Evolutionary conservation across 768 basidiomycete genomes (phyloP), one percentile per base, ranked within the genome.

Genomic region (Suillus variegatus): DNA sequence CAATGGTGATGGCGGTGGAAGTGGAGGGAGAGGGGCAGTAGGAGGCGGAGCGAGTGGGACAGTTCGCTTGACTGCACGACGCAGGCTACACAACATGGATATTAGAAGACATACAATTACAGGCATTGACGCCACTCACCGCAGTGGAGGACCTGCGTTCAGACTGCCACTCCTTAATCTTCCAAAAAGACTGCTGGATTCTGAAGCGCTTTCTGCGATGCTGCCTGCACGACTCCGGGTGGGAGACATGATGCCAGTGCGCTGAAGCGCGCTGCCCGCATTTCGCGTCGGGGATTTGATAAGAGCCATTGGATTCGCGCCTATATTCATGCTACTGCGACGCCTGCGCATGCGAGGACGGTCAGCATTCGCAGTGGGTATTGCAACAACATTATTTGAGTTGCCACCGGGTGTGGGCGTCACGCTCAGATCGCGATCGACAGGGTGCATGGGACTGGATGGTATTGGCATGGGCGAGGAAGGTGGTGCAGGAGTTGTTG

Each of bases 311-410:
- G 88, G 86, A 9, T 82, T 86, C 14, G 80, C 77, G 4, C 76
- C 81, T 25, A 86, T 66, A 6, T 85, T 89, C 38, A 91, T 74
- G 44, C 88, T 90, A 20, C 88, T 89, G 49, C 88, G 85, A 49
- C 90, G 84, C 61, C 82, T 84, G 56, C 90, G 85, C 35, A 87
- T 81, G 41, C 81, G 81, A 32, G 84, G 83, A 75, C 76, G 52
- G 6, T 75, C 75, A 71, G 52, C 68, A 56, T 67, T 68, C 66
- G 75, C 67, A 67, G 78, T 57, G 63, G 64, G 67, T 72, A 75
- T 68, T 71, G 66, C 56, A 69, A 61, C 66, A 71, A 66, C 66
- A 4, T 63, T 65, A 52, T 68, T 64, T 41, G 74, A 67, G 44
- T 74, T 69, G 66, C 66, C 60, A 61, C 60, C 71, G 1, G 73